Evolutionary conservation across 2,329 filamentous ascomycete species (phyloP).

Genomic region (Neoscytalidium dimidiatum): DNA sequence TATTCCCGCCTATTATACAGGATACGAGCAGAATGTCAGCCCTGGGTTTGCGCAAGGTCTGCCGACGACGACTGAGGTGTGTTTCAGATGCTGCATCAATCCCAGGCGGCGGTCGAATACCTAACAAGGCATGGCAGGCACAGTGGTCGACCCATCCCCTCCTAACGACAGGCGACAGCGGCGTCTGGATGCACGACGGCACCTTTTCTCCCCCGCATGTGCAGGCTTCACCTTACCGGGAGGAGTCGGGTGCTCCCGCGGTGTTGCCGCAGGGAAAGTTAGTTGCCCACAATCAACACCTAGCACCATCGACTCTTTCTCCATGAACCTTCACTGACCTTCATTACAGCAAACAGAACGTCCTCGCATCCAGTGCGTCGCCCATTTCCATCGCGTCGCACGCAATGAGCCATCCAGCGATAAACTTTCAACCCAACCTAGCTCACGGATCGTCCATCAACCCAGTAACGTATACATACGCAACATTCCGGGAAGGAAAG

Average conservation of each 20-base stretch:
- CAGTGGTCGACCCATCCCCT: constrained; percentile 18
- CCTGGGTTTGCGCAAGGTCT: constrained; percentile 3
- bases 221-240: constrained; percentile 8
- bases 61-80: constrained; percentile 13
- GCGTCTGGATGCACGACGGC: constrained; percentile 17
- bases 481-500: constrained; percentile 17
- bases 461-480: constrained; percentile 12
- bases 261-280: constrained; percentile 15
- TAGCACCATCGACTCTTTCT: not conserved
- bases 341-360: constrained; percentile 1
- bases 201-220: constrained; percentile 16
- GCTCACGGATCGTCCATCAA: constrained; percentile 8
- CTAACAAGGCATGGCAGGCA: constrained; percentile 8
- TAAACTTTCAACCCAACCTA: not conserved
- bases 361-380: constrained; percentile 1
- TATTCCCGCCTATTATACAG: constrained; percentile 7
- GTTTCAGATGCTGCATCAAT: not conserved
- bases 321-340: not conserved
- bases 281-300: not conserved
- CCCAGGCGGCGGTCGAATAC: not conserved
- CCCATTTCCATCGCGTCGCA: not conserved
- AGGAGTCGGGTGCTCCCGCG: constrained; percentile 13
- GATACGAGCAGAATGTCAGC: constrained; percentile 15
- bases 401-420: constrained; percentile 7
- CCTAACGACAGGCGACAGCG: constrained; percentile 14